Base-by-base conservation (phyloP, 1,284 basidiomycete species). In the Ganoderma sinense region DNA sequence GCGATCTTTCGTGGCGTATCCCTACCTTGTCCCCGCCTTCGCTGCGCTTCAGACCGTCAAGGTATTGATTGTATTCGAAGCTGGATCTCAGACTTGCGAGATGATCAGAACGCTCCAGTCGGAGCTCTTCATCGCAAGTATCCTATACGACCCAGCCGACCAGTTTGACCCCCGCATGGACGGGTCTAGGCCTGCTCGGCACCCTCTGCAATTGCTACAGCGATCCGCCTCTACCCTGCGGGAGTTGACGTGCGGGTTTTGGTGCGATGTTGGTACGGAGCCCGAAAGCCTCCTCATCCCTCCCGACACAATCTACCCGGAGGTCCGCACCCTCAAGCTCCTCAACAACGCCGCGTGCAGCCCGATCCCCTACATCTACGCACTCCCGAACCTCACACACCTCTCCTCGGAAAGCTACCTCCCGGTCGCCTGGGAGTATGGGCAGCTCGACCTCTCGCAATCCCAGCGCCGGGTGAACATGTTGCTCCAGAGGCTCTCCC, bases 1-100 rank as follows among this genome's bases (percentile, higher is more conserved):
- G 53, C 53, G 18, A 13, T 31, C 29, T 14, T 33, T 58, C 31
- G 20, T n/a, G 56, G 29, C 33, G 16, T 36, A 58, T 31, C 33
- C 56, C 56, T 18, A 58, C 56, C 56, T 58, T 13, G 18, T 58
- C 33, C 56, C 56, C 31, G 33, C 31, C 56, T 58, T 58, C 56
- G 56, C 56, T 3, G 18, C 56, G 4, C 29, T 58, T 39, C 56
- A 11, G 20, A 36, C 56, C 2, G 18, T 58, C 56, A 58, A 58
- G 56, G 8, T 3, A 2, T 13, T 58, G 29, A 13, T 6, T 6
- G 3, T 58, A 4, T 0, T 3, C 8, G 33, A 36, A 0, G 56
- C 10, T 4, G 16, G 56, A 36, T 18, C 29, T 14, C 31, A 18
- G 10, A 18, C 31, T 10, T 36, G 29, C 18, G 31, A 36, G 33